Evolutionary conservation across 2,329 filamentous ascomycete genomes (phyloP).

Genomic region (Scorias spongiosa): DNA sequence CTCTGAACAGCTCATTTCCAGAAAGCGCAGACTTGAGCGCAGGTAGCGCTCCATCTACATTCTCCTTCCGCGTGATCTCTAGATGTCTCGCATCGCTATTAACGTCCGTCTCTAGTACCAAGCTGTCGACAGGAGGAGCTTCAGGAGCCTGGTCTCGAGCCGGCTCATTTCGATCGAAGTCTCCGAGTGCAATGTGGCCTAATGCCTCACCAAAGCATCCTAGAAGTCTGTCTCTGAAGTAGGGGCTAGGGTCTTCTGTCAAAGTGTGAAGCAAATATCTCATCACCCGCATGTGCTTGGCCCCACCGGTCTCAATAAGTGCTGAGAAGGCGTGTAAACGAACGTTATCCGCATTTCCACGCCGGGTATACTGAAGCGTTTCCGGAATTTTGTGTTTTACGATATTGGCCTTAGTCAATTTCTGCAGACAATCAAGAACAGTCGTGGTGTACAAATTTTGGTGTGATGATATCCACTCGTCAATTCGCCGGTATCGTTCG

Average conservation of each 20-base stretch:
- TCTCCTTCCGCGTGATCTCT: conserved; percentile 37
- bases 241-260: conserved; percentile 41
- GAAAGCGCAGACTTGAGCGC: conserved; percentile 40
- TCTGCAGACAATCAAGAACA: conserved; percentile 43
- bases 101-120: conserved; percentile 37
- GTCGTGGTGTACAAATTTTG: conserved; percentile 49
- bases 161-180: conserved; percentile 9
- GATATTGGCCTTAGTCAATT: conserved; percentile 38
- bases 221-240: conserved; percentile 39
- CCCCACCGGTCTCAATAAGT: conserved; percentile 40
- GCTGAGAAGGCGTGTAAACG: conserved; percentile 44
- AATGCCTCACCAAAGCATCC: conserved; percentile 39
- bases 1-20: conserved; percentile 33
- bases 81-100: conserved; percentile 35
- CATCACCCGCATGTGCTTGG: conserved; percentile 35
- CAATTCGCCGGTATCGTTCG: conserved; percentile 46
- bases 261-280: conserved; percentile 43
- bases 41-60: conserved; percentile 41
- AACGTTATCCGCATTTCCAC: conserved; percentile 44
- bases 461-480: conserved; percentile 52
- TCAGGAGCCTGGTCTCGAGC: conserved; percentile 15
- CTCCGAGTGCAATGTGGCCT: conserved; percentile 44
- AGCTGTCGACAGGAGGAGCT: conserved; percentile 22
- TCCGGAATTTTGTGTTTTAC: conserved; percentile 39
- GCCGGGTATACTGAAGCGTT: conserved; percentile 45